These are phyloP conservation scores for Metschnikowia kofuensis DNA, from an alignment of 805 yeast species.

Conservation along the genomic window DNA sequence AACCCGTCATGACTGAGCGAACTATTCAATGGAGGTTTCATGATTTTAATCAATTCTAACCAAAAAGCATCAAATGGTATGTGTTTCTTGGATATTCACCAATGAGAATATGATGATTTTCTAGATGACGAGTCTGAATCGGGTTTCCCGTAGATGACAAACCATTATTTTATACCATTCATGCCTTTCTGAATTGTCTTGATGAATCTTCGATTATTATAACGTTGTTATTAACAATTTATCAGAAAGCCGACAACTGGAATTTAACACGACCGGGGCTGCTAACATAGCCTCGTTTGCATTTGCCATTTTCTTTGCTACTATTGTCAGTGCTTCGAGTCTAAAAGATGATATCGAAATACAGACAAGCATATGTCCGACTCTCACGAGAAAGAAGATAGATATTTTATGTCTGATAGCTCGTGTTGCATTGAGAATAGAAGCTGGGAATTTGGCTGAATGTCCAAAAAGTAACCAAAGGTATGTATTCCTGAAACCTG, in stretches of 20 bases:
- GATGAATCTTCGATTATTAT: background rate
- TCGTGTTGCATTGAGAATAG: conserved; percentile 18
- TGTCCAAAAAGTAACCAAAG: conserved; percentile 10
- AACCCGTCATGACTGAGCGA: conserved; percentile 84
- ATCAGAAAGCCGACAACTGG: background rate
- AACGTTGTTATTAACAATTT: background rate
- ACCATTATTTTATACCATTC: conserved; percentile 77
- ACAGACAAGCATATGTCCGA: conserved; percentile 99
- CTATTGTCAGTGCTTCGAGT: conserved; percentile 17
- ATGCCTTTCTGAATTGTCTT: conserved; percentile 69
- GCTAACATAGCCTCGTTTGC: background rate
- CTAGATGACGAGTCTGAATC: conserved; percentile 99
- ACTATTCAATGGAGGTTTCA: background rate
- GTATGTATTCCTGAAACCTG: conserved; percentile 10
- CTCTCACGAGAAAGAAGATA: conserved; percentile 52
- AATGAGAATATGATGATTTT: conserved; percentile 45
- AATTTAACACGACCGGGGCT: background rate
- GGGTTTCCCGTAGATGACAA: conserved; percentile 95
- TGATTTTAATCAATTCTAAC: conserved; percentile 4
- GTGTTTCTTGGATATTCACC: conserved; percentile 9
- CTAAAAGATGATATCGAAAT: conserved; percentile 69
- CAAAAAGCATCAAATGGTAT: conserved; percentile 15
- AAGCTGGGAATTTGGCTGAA: conserved; percentile 20
- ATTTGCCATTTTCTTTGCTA: conserved; percentile 14
- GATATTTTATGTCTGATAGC: conserved; percentile 49